A percentile compares a stretch with the other conserved stretches of the same genome.
Evolutionary conservation across 2,329 filamentous ascomycete species (phyloP).

Genomic region (Sarocladium oryzae): DNA sequence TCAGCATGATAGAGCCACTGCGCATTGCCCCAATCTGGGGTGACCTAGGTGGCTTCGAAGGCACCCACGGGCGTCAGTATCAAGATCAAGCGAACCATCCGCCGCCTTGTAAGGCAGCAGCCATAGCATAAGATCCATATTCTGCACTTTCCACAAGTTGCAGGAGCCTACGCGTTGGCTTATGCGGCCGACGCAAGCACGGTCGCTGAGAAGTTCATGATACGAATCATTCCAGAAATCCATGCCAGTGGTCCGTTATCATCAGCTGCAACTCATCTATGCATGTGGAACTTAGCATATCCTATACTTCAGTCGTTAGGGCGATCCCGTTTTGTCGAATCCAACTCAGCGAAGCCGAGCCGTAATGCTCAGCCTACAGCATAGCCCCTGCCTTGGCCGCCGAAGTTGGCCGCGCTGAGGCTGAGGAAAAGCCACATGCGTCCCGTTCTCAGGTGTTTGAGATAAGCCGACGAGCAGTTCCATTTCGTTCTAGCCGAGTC

Average conservation of each 20-base stretch:
- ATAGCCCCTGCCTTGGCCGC: slow-evolving; percentile 3
- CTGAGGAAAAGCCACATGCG: not conserved
- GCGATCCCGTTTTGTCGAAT: no score
- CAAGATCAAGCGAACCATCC: not conserved
- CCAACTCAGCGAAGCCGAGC: no score
- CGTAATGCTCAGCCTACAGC: slow-evolving; percentile 3
- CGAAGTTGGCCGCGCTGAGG: not conserved
- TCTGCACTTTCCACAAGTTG: not conserved
- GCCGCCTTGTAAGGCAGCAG: not conserved
- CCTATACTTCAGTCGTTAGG: no score
- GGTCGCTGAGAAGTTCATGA: not conserved
- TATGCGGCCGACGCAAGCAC: not conserved
- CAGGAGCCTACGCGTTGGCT: not conserved
- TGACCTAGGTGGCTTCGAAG: not conserved
- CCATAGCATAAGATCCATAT: not conserved
- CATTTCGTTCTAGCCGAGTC: no score
- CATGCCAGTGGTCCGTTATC: not conserved
- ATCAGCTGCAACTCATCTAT: not conserved
- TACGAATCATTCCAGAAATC: not conserved
- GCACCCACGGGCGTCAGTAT: not conserved
- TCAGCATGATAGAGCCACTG: no score
- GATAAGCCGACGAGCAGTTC: no score
- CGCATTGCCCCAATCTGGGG: not conserved
- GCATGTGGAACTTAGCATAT: no score
- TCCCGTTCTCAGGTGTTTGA: not conserved